Base-by-base conservation (phyloP, 768 basidiomycete genomes). In the Naganishia randhawae region DNA sequence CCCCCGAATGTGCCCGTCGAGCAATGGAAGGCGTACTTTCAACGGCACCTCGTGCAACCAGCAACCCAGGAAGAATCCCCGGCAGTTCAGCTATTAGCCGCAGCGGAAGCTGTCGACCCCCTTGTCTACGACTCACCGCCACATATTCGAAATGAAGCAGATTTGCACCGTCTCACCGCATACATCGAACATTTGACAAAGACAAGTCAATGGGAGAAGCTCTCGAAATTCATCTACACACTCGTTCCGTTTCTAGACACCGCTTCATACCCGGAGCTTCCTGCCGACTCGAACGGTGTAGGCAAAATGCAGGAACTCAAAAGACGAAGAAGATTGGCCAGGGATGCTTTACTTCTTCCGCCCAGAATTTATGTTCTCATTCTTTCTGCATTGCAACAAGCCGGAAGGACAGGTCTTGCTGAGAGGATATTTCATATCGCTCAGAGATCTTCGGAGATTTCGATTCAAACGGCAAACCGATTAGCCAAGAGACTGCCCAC, bases 1-100 rank as follows among this genome's bases (percentile, higher is more conserved):
- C 22, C 57, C 9, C 11, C 37, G 17, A 61, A 61, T 25, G n/a
- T 61, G 7, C 29, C 57, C 10, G 16, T 37, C n/a, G 57, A 37
- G 35, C 37, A 41, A 37, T 61, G 57, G 57, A 61, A 61, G 37
- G 39, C 33, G 6, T 61, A 61, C 37, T 61, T 61, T 25, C 57
- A 61, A 11, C 57, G 39, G 37, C 19, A 39, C 33, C 37, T 61
- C 22, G 39, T 61, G 22, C 35, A 25, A 11, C 57, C 57, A 4
- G 57, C 57, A 25, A 13, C 37, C 37, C 7, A 9, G 9, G 57
- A 25, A 39, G 37, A 61, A 41, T 39, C 37, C 22, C 22, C 27
- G 7, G 33, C 22, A 14, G 39, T 25, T 25, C 57, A 61, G 16
- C 19, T 39, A 14, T 39, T 61, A 8, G 57, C 57, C 39, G 57